Conservation (phyloP, 495 filamentous ascomycete genomes). For the Hypoxylon cercidicola region DNA sequence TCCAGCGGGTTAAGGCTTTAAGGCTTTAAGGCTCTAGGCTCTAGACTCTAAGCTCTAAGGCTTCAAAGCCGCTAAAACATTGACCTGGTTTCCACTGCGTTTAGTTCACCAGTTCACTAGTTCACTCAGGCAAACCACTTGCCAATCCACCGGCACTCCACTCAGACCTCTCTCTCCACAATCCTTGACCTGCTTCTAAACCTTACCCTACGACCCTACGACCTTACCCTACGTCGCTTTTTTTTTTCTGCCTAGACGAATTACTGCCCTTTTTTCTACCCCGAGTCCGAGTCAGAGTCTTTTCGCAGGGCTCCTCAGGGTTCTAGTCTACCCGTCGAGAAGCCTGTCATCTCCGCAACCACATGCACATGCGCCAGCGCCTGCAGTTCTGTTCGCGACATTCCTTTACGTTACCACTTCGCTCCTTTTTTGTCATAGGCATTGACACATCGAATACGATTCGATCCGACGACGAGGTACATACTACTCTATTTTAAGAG, state of each 20-base stretch:
- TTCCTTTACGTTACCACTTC: slow-evolving; percentile 23
- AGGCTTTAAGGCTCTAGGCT: no score
- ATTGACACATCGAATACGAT: slow-evolving; percentile 15
- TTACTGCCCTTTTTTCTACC: slow-evolving; percentile 17
- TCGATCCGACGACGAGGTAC: slow-evolving; percentile 20
- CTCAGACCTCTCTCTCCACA: slow-evolving; percentile 1
- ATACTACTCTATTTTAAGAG: slow-evolving; percentile 13
- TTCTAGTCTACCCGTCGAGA: slow-evolving; percentile 24
- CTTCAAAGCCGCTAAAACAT: no score
- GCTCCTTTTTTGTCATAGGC: slow-evolving; percentile 9
- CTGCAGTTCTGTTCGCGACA: slow-evolving; percentile 32
- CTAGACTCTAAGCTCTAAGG: no score
- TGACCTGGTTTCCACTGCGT: no score
- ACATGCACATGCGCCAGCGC: slow-evolving; percentile 34
- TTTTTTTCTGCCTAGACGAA: slow-evolving; percentile 1
- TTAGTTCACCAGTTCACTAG: slow-evolving; percentile 10
- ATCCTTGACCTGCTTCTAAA: slow-evolving; percentile 7
- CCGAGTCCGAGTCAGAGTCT: slow-evolving; percentile 9
- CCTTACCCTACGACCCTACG: slow-evolving; percentile 14
- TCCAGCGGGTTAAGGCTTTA: no score
- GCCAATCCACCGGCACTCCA: slow-evolving; percentile 13
- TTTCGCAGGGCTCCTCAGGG: slow-evolving; percentile 25
- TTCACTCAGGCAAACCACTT: background rate
- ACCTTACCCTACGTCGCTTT: slow-evolving; percentile 16
- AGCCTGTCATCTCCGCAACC: slow-evolving; percentile 13